Conservation (phyloP, 2,329 filamentous ascomycete genomes). For the Fonsecaea multimorphosa region DNA sequence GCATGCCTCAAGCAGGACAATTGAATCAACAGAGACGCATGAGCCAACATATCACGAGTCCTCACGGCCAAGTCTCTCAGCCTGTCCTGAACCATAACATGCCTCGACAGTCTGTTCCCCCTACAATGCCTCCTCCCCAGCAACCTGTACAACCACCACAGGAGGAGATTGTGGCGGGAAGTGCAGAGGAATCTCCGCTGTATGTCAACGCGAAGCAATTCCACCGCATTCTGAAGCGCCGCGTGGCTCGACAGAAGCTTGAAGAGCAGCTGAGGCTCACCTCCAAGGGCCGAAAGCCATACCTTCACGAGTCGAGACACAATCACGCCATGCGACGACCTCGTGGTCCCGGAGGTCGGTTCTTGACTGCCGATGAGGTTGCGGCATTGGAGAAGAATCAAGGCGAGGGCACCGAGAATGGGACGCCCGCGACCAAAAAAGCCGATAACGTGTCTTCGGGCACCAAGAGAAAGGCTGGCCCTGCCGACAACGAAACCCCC, state of each 20-base stretch:
- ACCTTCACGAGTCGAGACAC: constrained; percentile 94
- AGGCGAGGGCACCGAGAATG: constrained; percentile 45
- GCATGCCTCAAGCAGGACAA: constrained; percentile 62
- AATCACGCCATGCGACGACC: constrained; percentile 98
- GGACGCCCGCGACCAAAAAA: constrained; percentile 40
- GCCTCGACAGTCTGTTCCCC: constrained; percentile 58
- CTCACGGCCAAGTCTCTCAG: constrained; percentile 73
- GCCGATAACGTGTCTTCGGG: constrained; percentile 44
- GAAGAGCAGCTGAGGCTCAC: constrained; percentile 92
- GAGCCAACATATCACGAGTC: constrained; percentile 76
- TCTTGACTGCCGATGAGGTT: constrained; percentile 95
- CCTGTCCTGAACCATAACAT: constrained; percentile 74
- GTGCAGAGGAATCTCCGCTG: constrained; percentile 86
- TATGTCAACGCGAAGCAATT: constrained; percentile 99
- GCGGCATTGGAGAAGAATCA: constrained; percentile 77
- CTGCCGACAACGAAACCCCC: constrained; percentile 52
- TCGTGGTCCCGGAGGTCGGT: constrained; percentile 89
- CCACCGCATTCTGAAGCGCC: constrained; percentile 91
- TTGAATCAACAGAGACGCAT: constrained; percentile 67
- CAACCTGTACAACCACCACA: constrained; percentile 69
- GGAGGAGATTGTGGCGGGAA: constrained; percentile 73
- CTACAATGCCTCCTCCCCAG: constrained; percentile 55
- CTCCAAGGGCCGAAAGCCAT: constrained; percentile 94
- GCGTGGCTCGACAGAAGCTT: constrained; percentile 88
- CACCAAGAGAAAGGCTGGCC: constrained; percentile 60